These are phyloP conservation scores for Umbelopsis vinacea DNA, from an alignment of 192 early-diverging fungal species.

Conservation along the genomic window DNA sequence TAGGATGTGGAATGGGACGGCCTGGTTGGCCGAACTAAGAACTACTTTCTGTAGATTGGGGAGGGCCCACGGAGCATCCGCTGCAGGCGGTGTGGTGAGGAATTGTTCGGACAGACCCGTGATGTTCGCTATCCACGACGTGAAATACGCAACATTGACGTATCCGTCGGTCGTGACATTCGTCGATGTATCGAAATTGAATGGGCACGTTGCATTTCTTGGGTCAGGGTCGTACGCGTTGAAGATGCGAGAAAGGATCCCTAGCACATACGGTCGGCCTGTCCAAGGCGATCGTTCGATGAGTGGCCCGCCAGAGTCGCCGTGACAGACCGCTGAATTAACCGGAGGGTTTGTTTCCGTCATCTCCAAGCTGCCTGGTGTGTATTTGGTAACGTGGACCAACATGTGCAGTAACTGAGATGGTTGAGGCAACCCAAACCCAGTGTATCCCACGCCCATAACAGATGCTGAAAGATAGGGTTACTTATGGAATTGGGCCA, in stretches of 20 bases:
- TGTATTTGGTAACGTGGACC: slow-evolving; percentile 28
- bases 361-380: background rate
- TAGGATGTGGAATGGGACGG: background rate
- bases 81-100: background rate
- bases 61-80: background rate
- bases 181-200: background rate
- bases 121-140: background rate
- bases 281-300: slow-evolving; percentile 2
- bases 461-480: slow-evolving; percentile 14
- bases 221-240: slow-evolving; percentile 5
- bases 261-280: background rate
- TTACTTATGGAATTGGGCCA: background rate
- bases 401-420: slow-evolving; percentile 22
- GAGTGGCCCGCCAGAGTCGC: slow-evolving; percentile 37
- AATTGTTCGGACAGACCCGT: background rate
- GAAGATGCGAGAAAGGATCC: slow-evolving; percentile 1
- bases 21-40: background rate
- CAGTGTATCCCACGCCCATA: slow-evolving; percentile 33
- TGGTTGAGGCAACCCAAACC: slow-evolving; percentile 16
- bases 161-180: slow-evolving; percentile 6
- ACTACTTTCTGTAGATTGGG: background rate
- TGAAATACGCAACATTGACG: slow-evolving; percentile 5
- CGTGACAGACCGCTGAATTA: slow-evolving; percentile 30
- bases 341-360: slow-evolving; percentile 21
- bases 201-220: background rate